These are phyloP conservation scores for Phlegmacium glaucopus DNA, from an alignment of 768 basidiomycete genomes.

Conservation along the genomic window DNA sequence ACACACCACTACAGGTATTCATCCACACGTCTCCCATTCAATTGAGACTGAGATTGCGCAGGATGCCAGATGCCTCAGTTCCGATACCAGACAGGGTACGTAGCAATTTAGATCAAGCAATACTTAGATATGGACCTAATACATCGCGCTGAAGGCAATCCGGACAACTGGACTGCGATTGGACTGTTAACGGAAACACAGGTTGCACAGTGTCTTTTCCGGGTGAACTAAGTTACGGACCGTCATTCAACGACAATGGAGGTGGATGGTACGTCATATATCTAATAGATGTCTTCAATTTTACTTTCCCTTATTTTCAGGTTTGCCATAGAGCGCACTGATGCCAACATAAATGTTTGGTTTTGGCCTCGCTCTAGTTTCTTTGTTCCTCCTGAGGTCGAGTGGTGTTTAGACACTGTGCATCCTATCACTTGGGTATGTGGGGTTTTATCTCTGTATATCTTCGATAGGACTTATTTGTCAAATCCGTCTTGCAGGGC, in stretches of 20 bases:
- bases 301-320: slow-evolving; percentile 18
- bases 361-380: slow-evolving; percentile 52
- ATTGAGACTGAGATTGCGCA: slow-evolving; percentile 3
- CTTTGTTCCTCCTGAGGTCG: slow-evolving; percentile 40
- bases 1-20: slow-evolving; percentile 47
- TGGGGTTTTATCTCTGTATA: neutral
- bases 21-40: neutral
- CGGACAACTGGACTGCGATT: slow-evolving; percentile 41
- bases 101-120: neutral
- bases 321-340: slow-evolving; percentile 54
- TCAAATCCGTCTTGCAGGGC: slow-evolving; percentile 33
- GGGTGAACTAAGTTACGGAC: slow-evolving; percentile 43
- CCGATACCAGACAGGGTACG: slow-evolving; percentile 38
- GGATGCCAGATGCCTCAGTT: slow-evolving; percentile 44
- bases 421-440: slow-evolving; percentile 41
- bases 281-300: neutral
- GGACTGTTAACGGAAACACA: slow-evolving; percentile 37
- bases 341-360: slow-evolving; percentile 52
- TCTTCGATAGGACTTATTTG: too few species aligned
- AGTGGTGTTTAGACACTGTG: slow-evolving; percentile 23
- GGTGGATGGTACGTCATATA: slow-evolving; percentile 52
- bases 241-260: slow-evolving; percentile 50
- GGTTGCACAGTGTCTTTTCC: slow-evolving; percentile 47
- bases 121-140: neutral
- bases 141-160: slow-evolving; percentile 19